Evolutionary conservation across 2,329 filamentous ascomycete genomes (phyloP).

Genomic region (Monilinia laxa): DNA sequence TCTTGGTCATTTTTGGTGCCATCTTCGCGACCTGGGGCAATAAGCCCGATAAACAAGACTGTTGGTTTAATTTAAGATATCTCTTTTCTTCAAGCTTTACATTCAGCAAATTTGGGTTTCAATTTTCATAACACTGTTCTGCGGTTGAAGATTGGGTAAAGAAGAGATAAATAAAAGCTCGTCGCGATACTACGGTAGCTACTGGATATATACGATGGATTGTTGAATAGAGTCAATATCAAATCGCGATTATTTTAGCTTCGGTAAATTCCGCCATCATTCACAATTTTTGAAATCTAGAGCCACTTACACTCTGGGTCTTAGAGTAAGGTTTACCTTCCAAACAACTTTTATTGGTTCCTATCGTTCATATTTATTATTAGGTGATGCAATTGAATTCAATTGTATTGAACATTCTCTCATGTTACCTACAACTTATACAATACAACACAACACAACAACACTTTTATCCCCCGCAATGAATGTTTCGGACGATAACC

Average conservation of each 20-base stretch:
- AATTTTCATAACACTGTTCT: background rate
- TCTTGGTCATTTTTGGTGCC: slow-evolving; percentile 83
- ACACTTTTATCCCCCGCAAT: slow-evolving; percentile 13
- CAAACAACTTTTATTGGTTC: background rate
- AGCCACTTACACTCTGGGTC: background rate
- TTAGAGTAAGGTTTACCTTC: background rate
- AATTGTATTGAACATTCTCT: slow-evolving; percentile 21
- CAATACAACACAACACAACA: slow-evolving; percentile 12
- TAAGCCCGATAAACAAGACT: slow-evolving; percentile 23
- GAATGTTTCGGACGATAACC: slow-evolving; percentile 14
- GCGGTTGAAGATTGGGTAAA: background rate
- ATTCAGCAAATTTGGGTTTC: background rate
- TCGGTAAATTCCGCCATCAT: slow-evolving; percentile 25
- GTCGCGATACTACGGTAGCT: background rate
- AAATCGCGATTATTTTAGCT: slow-evolving; percentile 33
- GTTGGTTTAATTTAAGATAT: background rate
- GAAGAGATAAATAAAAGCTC: background rate
- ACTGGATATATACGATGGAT: background rate
- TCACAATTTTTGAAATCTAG: background rate
- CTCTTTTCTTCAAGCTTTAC: background rate
- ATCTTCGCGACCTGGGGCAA: slow-evolving; percentile 47
- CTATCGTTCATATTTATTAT: slow-evolving; percentile 12
- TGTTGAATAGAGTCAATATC: slow-evolving; percentile 24
- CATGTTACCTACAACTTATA: slow-evolving; percentile 10
- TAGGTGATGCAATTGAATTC: background rate